Evolutionary conservation across 2,329 filamentous ascomycete species (phyloP), one percentile per base, ranked within the genome.

Genomic region (Pseudogymnoascus sp.): DNA sequence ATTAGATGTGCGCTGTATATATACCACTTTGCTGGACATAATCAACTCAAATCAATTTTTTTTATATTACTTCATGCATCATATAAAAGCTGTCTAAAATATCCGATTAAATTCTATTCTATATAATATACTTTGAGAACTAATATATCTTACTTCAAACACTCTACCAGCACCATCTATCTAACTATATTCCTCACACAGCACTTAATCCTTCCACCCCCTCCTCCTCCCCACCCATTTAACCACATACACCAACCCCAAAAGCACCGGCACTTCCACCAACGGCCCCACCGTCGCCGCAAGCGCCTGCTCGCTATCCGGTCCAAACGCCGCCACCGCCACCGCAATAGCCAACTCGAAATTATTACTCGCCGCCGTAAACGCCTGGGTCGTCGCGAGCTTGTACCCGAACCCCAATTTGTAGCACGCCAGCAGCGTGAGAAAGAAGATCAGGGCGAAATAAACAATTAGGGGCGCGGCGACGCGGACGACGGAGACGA

Each of bases 321-420:
- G 82, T 0, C 91, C 92, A 75, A 89, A 96, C 0, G 88, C 88
- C 0, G 91, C 88, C 2, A 96, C 43, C 21, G 89, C 89, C 0
- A 96, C 91, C 0, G 91, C 91, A 75, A 96, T 96, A 0, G 92
- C 91, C 21, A 96, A 78, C 77, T 96, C 92, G 70, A 96, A 96
- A 72, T 96, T 96, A 72, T 96, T 96, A 73, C 91, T 96, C 0
- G 90, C 89, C 0, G 91, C 92, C 0, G 90, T 96, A 69, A 96
- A 95, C 72, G 89, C 92, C 75, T 96, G 91, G 1, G 91, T 93
- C 9, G 82, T 81, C 1, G 83, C 82, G 0, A 92, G 73, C 37
- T 81, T 81, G 72, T 95, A 96, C 0, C 84, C 85, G 64, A 92
- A 92, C 0, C 90, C 88, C n/a, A 88, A 75, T n/a, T 79, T 81